Evolutionary conservation across 2,329 filamentous ascomycete genomes (phyloP), one percentile per base, ranked within the genome.

Genomic region (Stemphylium vesicarium): DNA sequence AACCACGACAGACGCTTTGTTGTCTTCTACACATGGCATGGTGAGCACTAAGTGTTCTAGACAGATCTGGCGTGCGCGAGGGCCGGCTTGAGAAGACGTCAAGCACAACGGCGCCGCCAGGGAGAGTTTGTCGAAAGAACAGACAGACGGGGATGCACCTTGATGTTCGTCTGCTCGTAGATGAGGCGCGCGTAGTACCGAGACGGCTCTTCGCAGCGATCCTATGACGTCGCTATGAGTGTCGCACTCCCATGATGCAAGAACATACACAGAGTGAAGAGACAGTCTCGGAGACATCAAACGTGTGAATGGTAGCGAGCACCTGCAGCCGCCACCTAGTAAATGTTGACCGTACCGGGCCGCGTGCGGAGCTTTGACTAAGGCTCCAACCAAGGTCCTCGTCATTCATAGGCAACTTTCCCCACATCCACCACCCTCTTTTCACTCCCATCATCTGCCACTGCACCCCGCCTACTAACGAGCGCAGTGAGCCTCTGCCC

Each of bases 351-450:
- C 47, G 38, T 51, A 42, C 46, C 53, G 40, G 56, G 35, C 53
- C 49, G 53, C 53, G 32, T 52, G 56, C 50, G 49, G 54, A 57
- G 57, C 57, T 57, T 57, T 48, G 53, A 50, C 57, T 60, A 55
- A 48, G 49, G 20, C 20, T 41, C 44, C 44, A 37, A 51, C 39
- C 44, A 36, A 53, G 44, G 31, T 51, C 52, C 49, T 59, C 56
- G 56, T 59, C 56, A 59, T 59, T 41, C 48, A 45, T 58, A 47
- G 53, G 24, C 49, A 56, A 52, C 56, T 38, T 52, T 53, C 57
- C 53, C 57, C 57, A 54, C 57, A 57, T 53, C 50, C 39, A 53
- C 37, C 26, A 35, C 54, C 41, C 47, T 53, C 50, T 59, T 52
- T 50, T 43, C 41, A 31, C 42, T 31, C 33, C 52, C 36, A 38